A percentile compares a stretch with the other conserved stretches of the same genome.
Evolutionary conservation across 2,329 filamentous ascomycete species (phyloP).

Genomic region (Alternaria sp.): DNA sequence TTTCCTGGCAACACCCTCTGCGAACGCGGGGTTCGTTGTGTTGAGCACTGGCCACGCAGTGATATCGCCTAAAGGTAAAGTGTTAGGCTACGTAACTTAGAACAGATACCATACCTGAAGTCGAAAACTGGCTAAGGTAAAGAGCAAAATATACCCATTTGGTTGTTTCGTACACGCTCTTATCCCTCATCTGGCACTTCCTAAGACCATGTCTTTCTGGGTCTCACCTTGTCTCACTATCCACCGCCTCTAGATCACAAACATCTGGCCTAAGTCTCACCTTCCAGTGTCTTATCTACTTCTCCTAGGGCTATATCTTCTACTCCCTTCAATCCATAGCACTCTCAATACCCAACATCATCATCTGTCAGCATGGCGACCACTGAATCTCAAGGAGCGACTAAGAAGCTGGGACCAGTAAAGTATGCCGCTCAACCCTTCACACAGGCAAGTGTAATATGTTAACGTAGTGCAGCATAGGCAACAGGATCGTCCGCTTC

Average conservation of each 20-base stretch:
- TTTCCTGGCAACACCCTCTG: neutral
- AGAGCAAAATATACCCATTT: slow-evolving; percentile 3
- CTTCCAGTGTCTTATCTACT: neutral
- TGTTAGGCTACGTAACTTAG: neutral
- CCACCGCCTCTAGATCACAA: neutral
- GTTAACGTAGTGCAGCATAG: slow-evolving; percentile 6
- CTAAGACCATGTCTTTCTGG: neutral
- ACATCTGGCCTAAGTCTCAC: neutral
- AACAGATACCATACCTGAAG: neutral
- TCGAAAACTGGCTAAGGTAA: neutral
- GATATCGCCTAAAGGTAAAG: neutral
- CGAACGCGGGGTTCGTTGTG: neutral
- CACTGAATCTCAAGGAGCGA: slow-evolving; percentile 3
- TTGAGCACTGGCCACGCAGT: slow-evolving; percentile 2
- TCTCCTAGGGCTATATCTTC: neutral
- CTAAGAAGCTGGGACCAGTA: slow-evolving; percentile 2
- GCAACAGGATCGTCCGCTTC: slow-evolving; percentile 17
- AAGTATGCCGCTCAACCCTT: neutral
- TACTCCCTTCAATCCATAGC: neutral
- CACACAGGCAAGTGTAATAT: neutral
- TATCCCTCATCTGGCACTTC: neutral
- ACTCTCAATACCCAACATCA: neutral
- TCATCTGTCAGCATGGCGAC: neutral
- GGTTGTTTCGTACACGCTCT: neutral
- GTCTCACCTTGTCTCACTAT: neutral